Evolutionary conservation across 2,329 filamentous ascomycete genomes (phyloP), one percentile per base, ranked within the genome.

Genomic region (Raffaelea ambrosiae): DNA sequence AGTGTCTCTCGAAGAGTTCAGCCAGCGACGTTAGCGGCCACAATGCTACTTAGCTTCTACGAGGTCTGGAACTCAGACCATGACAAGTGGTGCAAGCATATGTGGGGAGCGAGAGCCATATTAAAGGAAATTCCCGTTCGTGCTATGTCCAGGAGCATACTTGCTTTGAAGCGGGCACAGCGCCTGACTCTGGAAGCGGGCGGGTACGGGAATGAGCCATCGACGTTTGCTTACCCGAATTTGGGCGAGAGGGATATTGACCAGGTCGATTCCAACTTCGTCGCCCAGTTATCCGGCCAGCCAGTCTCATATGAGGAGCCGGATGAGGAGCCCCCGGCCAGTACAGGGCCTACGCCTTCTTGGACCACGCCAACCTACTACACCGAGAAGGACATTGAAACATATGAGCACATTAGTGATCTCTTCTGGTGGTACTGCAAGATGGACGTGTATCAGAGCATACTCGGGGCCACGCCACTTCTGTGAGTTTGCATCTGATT

Each of bases 361-460:
- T 55, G 49, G 48, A 49, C 49, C 1, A 48, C 54, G 3, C 59
- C 61, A 36, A 52, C 57, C 20, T 54, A 58, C n/a, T 58, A 57
- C 19, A 59, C 75, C 1, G 68, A 75, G 33, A 73, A 69, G 52
- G 90, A 97, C 51, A 74, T 95, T 43, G 83, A 88, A 52, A 82
- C 78, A 38, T 95, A 86, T 58, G 86, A 93, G 58, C 83, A 86
- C 16, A 73, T 93, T 36, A 81, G 86, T 54, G 93, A 97, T 65
- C 67, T 97, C 5, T 94, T 86, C 61, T 98, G 91, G 90, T 96
- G 89, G 86, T 96, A 90, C 62, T 84, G 79, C 57, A 95, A 95
- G 64, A 93, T 96, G 71, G 93, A 97, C 62, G 81, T 86, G 9
- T 94, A 91, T 57, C 91, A 96, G 63, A 89, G 87, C 61, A 79